Evolutionary conservation across 768 basidiomycete species (phyloP).

Genomic region (Trametes sanguinea): DNA sequence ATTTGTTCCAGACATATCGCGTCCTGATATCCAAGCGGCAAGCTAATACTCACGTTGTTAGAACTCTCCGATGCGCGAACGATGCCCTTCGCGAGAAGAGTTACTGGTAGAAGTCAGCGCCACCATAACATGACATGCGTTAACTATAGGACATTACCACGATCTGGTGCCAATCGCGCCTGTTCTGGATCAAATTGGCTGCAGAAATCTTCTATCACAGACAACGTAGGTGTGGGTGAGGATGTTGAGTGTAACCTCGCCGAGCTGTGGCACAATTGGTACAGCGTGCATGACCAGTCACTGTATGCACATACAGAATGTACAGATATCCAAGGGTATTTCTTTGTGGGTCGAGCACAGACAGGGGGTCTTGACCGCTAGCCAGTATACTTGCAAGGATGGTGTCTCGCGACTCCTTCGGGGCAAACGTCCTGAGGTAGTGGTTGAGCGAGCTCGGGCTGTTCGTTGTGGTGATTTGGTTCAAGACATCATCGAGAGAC

Average conservation of each 20-base stretch:
- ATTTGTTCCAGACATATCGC: no score
- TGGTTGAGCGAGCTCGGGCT: conserved; percentile 9
- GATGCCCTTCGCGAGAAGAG: conserved; percentile 66
- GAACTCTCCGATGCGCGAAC: conserved; percentile 46
- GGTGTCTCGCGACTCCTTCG: conserved; percentile 60
- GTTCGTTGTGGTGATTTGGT: conserved; percentile 10
- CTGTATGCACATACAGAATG: conserved; percentile 59
- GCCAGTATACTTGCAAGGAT: conserved; percentile 55
- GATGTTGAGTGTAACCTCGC: conserved; percentile 52
- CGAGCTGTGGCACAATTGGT: conserved; percentile 43
- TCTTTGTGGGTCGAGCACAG: conserved; percentile 52
- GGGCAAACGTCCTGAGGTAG: conserved; percentile 36
- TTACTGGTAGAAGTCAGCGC: conserved; percentile 46
- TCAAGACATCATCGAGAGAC: conserved; percentile 15
- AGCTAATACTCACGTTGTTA: conserved; percentile 49
- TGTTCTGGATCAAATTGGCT: conserved; percentile 59
- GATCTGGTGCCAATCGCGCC: conserved; percentile 68
- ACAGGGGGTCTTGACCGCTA: conserved; percentile 69
- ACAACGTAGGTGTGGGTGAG: conserved; percentile 42
- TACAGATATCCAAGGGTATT: conserved; percentile 71
- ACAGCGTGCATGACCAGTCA: background rate
- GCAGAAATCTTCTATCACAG: conserved; percentile 59
- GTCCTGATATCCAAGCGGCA: no score
- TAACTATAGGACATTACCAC: conserved; percentile 42
- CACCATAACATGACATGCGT: conserved; percentile 14